These are phyloP conservation scores for Microsporum audouinii DNA, from an alignment of 2,329 filamentous ascomycete species.

Conservation along the genomic window DNA sequence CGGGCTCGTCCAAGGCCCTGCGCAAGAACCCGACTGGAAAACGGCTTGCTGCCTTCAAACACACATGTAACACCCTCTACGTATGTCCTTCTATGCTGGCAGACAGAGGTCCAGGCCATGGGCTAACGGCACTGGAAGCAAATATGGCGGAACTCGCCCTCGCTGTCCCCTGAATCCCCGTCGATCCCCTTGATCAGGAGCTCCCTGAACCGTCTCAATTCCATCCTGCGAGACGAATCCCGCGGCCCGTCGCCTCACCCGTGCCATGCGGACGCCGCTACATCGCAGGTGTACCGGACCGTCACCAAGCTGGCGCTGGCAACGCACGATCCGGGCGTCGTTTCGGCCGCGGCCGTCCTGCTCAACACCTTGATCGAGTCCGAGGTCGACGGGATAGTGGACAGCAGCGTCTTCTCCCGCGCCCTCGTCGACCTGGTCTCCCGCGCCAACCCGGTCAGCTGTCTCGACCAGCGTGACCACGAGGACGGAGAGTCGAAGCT, in stretches of 20 bases:
- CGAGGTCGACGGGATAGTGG: constrained; percentile 89
- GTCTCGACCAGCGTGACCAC: constrained; percentile 39
- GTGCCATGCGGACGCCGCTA: constrained; percentile 76
- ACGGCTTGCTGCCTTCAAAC: constrained; percentile 50
- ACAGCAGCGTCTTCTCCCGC: constrained; percentile 72
- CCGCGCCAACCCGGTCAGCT: constrained; percentile 42
- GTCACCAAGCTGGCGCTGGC: constrained; percentile 80
- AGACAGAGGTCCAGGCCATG: background rate
- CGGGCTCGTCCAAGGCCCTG: constrained; percentile 37
- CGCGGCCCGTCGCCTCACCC: constrained; percentile 80
- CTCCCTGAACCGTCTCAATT: constrained; percentile 46
- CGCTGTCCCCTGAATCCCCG: constrained; percentile 41
- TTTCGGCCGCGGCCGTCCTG: constrained; percentile 71
- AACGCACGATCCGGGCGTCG: constrained; percentile 73
- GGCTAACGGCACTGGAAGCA: constrained; percentile 32
- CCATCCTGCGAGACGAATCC: constrained; percentile 76
- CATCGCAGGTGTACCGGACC: constrained; percentile 78
- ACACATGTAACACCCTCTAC: constrained; percentile 49
- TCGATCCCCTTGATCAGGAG: constrained; percentile 41
- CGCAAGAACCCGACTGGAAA: constrained; percentile 46
- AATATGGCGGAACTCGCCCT: constrained; percentile 48
- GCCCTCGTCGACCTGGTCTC: constrained; percentile 79
- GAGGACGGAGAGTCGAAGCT: constrained; percentile 72
- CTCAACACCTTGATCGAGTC: constrained; percentile 91
- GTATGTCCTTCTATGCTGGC: constrained; percentile 23